A percentile compares a stretch with the other conserved stretches of the same genome.
Conservation (phyloP, 306 rosid species). For the Coriaria nepalensis region DNA sequence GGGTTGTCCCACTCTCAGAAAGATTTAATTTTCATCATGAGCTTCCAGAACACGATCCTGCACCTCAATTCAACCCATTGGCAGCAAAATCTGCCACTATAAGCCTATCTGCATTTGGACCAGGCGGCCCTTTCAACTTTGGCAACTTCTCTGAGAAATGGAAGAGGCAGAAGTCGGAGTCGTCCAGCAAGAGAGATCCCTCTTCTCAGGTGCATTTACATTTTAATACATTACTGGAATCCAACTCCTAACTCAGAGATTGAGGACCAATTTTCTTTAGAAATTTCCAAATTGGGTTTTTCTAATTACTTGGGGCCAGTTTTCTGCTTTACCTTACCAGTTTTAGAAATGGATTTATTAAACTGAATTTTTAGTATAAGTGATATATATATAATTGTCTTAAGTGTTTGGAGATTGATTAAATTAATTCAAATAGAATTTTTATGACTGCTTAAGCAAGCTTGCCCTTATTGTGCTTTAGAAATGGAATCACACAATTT, state of each 20-base stretch:
- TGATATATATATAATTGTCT: too few relatives aligned
- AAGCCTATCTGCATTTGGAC: constrained; percentile 59
- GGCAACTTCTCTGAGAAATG: constrained; percentile 54
- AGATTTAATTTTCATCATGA: constrained; percentile 18
- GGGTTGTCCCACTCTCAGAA: constrained; percentile 59
- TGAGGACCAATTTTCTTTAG: too few relatives aligned
- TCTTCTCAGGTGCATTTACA: constrained; percentile 35
- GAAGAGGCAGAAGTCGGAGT: constrained; percentile 50
- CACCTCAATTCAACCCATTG: constrained; percentile 60
- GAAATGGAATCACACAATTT: too few relatives aligned
- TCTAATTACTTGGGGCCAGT: too few relatives aligned
- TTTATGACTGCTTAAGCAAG: too few relatives aligned
- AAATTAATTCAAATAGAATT: too few relatives aligned
- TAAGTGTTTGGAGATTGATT: too few relatives aligned
- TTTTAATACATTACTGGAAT: not conserved
- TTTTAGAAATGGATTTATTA: too few relatives aligned
- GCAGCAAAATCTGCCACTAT: constrained; percentile 59
- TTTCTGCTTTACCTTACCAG: too few relatives aligned
- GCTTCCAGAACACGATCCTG: constrained; percentile 21
- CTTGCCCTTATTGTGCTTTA: too few relatives aligned
- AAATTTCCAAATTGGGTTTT: too few relatives aligned
- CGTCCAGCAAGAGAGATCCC: constrained; percentile 35
- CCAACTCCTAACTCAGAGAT: not conserved
- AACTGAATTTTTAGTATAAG: too few relatives aligned
- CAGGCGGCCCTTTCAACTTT: constrained; percentile 55